phyloP scores from a whole-genome alignment of 1,284 basidiomycete species.

The Earliella scabrosa region DNA sequence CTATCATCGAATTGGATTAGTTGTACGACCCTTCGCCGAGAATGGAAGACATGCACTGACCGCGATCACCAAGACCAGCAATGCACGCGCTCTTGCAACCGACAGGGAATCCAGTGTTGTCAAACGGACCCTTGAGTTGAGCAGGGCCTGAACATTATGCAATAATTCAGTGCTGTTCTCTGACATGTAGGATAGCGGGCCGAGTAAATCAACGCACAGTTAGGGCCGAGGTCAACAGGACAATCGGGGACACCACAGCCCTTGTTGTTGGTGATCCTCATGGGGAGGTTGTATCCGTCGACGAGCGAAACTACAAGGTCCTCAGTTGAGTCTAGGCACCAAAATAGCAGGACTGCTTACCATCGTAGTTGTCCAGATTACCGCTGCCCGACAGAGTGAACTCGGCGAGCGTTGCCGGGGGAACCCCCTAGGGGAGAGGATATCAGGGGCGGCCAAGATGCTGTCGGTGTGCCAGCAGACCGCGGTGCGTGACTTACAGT shows the following conservation, averaged over 20 bases:
- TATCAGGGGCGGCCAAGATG: background rate
- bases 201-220: conserved; percentile 15
- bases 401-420: conserved; percentile 43
- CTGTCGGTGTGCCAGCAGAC: too few relatives aligned
- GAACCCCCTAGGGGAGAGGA: conserved; percentile 32
- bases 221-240: conserved; percentile 35
- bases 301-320: conserved; percentile 27
- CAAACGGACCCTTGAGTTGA: conserved; percentile 39
- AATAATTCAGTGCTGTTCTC: too few relatives aligned
- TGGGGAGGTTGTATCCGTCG: conserved; percentile 42
- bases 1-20: too few relatives aligned
- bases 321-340: too few relatives aligned
- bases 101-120: conserved; percentile 42
- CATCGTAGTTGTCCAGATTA: conserved; percentile 44
- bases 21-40: too few relatives aligned
- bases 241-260: conserved; percentile 39
- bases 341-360: conserved; percentile 23
- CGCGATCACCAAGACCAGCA: conserved; percentile 42
- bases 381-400: conserved; percentile 41
- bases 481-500: conserved; percentile 31
- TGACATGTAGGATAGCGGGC: background rate
- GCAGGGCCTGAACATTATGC: conserved; percentile 35
- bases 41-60: background rate
- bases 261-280: conserved; percentile 34
- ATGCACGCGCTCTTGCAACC: conserved; percentile 50